Percentiles rank a stretch among this genome's conserved stretches.
Evolutionary conservation across 108 stramenopile genomes (phyloP).

Genomic region (Skeletonema grethae): DNA sequence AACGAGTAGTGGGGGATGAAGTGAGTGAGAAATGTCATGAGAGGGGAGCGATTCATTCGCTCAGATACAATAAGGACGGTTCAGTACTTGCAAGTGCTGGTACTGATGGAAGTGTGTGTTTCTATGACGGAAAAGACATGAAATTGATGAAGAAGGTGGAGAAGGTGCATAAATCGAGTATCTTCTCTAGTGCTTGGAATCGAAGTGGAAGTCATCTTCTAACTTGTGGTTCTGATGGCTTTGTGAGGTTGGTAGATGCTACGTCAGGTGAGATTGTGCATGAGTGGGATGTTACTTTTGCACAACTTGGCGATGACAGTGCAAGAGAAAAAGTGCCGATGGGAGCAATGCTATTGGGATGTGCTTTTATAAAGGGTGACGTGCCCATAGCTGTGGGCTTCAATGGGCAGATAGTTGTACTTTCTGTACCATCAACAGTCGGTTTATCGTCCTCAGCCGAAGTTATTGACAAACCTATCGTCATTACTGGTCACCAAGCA

Average conservation of each 20-base stretch:
- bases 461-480: conserved; percentile 33
- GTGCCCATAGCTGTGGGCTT: conserved; percentile 75
- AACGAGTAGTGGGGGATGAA: conserved; percentile 67
- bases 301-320: conserved; percentile 64
- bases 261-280: conserved; percentile 45
- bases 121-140: conserved; percentile 85
- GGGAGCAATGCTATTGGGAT: conserved; percentile 79
- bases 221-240: conserved; percentile 94
- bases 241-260: conserved; percentile 75
- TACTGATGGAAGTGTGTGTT: conserved; percentile 78
- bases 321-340: conserved; percentile 57
- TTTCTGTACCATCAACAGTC: conserved; percentile 49
- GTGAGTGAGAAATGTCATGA: conserved; percentile 66
- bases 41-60: conserved; percentile 74
- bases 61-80: conserved; percentile 89
- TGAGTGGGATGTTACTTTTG: conserved; percentile 59
- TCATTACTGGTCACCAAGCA: conserved; percentile 82
- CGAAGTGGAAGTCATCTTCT: conserved; percentile 70
- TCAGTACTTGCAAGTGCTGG: conserved; percentile 70
- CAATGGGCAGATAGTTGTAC: conserved; percentile 85
- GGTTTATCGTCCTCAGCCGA: conserved; percentile 11
- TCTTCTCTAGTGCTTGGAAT: conserved; percentile 89
- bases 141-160: conserved; percentile 52
- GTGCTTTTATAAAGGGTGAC: conserved; percentile 66
- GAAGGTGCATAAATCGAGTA: conserved; percentile 73